Conservation (phyloP, 192 early-diverging fungal species). For the Geranomyces variabilis region DNA sequence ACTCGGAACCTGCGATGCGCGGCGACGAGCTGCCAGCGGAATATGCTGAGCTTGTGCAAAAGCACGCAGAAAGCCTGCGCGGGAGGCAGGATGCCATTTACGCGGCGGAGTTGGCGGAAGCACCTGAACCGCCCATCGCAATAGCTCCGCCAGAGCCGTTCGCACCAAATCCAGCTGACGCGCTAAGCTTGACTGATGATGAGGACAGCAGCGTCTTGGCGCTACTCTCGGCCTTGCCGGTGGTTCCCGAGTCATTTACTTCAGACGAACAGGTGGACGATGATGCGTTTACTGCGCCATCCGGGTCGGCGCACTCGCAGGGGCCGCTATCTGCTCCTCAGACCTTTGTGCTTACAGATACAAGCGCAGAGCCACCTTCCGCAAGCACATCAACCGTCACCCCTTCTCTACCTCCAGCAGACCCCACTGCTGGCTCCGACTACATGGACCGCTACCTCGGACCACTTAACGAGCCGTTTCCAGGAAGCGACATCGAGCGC, state of each 20-base stretch:
- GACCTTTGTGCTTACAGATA: too few relatives aligned
- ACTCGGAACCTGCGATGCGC: not conserved
- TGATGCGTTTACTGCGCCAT: too few relatives aligned
- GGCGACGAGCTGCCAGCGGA: slow-evolving; percentile 4
- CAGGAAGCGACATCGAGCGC: slow-evolving; percentile 8
- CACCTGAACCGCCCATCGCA: not conserved
- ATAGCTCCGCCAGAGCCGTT: too few relatives aligned
- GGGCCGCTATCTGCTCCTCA: too few relatives aligned
- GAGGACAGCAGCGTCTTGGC: not conserved
- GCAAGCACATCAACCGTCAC: not conserved
- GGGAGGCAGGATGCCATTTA: not conserved
- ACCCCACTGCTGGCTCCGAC: not conserved
- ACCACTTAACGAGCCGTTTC: slow-evolving; percentile 10
- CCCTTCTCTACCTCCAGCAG: too few relatives aligned
- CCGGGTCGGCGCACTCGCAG: too few relatives aligned
- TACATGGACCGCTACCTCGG: slow-evolving; percentile 23
- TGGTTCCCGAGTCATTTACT: not conserved
- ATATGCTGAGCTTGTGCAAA: not conserved
- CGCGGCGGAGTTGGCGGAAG: not conserved
- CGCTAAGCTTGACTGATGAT: too few relatives aligned
- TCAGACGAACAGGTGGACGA: too few relatives aligned
- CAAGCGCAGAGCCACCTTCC: not conserved
- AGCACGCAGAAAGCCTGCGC: not conserved
- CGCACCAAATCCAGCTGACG: too few relatives aligned
- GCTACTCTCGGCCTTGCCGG: not conserved